Percentiles rank a stretch among this genome's conserved stretches.
phyloP scores from a whole-genome alignment of 179 eudicot genomes.

The Beta corolliflora region DNA sequence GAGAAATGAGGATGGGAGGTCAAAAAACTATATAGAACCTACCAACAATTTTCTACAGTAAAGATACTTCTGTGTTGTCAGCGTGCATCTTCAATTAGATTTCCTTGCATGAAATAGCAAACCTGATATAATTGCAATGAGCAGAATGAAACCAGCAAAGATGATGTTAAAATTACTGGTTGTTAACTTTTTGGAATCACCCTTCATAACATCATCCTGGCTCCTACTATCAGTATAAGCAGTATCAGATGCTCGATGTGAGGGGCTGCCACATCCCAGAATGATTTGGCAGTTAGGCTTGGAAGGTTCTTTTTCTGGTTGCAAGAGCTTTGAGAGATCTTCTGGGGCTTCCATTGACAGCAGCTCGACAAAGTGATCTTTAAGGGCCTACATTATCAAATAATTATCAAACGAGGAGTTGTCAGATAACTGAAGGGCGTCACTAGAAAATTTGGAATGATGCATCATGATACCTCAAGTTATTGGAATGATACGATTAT shows the following conservation, averaged over 20 bases:
- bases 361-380: slow-evolving; percentile 73
- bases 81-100: slow-evolving; percentile 5
- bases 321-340: slow-evolving; percentile 52
- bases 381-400: slow-evolving; percentile 44
- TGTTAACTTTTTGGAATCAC: slow-evolving; percentile 19
- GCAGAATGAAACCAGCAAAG: slow-evolving; percentile 48
- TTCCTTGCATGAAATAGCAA: slow-evolving; percentile 40
- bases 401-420: not conserved
- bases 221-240: slow-evolving; percentile 26
- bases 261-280: slow-evolving; percentile 52
- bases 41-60: not conserved
- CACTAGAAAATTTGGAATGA: no score
- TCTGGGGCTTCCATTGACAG: slow-evolving; percentile 67
- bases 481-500: no score
- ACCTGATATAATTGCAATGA: slow-evolving; percentile 55
- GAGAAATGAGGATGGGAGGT: no score
- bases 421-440: not conserved
- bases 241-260: slow-evolving; percentile 26
- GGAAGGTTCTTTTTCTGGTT: slow-evolving; percentile 59
- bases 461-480: no score
- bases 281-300: slow-evolving; percentile 44
- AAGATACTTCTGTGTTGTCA: not conserved
- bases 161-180: slow-evolving; percentile 28
- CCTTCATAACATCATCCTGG: slow-evolving; percentile 11
- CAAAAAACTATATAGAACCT: not conserved